These are phyloP conservation scores for Suillus subaureus DNA, from an alignment of 768 basidiomycete species.

Conservation along the genomic window DNA sequence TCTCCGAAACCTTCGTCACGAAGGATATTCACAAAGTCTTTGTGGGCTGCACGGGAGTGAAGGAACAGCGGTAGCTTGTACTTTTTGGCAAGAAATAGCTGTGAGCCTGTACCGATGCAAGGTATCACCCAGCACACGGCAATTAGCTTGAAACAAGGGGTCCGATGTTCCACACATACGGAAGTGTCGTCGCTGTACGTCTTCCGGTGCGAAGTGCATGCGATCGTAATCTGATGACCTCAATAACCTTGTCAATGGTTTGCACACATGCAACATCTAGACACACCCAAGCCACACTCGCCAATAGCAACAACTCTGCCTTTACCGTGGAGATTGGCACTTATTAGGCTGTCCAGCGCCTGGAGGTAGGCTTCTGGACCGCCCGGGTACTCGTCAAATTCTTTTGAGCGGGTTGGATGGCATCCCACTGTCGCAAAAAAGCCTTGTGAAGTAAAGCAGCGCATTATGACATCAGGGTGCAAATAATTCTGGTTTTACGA, in stretches of 20 bases:
- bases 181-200: constrained; percentile 66
- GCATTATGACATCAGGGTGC: background rate
- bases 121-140: background rate
- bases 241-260: background rate
- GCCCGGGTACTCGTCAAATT: constrained; percentile 59
- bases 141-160: background rate
- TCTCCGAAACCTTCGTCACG: constrained; percentile 64
- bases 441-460: constrained; percentile 35
- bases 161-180: constrained; percentile 40
- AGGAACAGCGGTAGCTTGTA: constrained; percentile 78
- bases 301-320: constrained; percentile 74
- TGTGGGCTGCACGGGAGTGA: constrained; percentile 78
- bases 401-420: constrained; percentile 74
- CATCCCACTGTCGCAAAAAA: constrained; percentile 78
- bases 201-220: constrained; percentile 59
- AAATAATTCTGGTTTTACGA: background rate
- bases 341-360: constrained; percentile 58
- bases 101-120: constrained; percentile 38
- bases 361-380: constrained; percentile 65
- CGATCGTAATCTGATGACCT: constrained; percentile 69
- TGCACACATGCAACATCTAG: background rate
- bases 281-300: constrained; percentile 75
- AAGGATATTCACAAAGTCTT: constrained; percentile 67
- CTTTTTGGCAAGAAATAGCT: constrained; percentile 69
- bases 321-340: constrained; percentile 46